These are phyloP conservation scores for Aegilops sharonensis DNA, from an alignment of 176 grass and related monocot genomes.

Conservation along the genomic window DNA sequence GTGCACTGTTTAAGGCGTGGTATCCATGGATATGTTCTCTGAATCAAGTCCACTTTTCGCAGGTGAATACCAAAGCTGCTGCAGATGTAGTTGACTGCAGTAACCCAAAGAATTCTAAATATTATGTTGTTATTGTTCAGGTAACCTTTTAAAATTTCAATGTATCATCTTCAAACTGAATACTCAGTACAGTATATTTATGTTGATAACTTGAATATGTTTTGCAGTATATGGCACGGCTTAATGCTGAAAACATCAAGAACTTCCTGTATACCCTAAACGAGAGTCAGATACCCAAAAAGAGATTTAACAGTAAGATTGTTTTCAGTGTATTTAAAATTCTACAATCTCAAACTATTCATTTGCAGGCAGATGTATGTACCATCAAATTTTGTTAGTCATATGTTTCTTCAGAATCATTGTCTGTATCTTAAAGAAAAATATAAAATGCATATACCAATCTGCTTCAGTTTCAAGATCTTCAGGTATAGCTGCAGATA, in stretches of 20 bases:
- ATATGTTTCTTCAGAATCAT: not conserved
- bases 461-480: not conserved
- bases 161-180: not conserved
- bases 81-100: conserved; percentile 73
- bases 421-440: not conserved
- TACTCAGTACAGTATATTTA: conserved; percentile 3
- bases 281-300: conserved; percentile 75
- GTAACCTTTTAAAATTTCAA: conserved; percentile 42
- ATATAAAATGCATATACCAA: not conserved
- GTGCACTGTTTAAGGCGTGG: not conserved
- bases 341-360: not conserved
- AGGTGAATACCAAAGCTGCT: conserved; percentile 85
- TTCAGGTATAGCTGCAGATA: not conserved
- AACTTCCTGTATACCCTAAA: conserved; percentile 87
- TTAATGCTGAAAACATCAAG: conserved; percentile 91
- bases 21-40: not conserved
- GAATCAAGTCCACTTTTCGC: conserved; percentile 1
- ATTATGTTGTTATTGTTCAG: conserved; percentile 94
- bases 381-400: not conserved
- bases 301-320: conserved; percentile 94
- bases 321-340: conserved; percentile 15
- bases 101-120: conserved; percentile 94
- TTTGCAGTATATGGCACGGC: conserved; percentile 87
- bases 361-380: not conserved
- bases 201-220: conserved; percentile 18